These are phyloP conservation scores for Chytridium lagenaria DNA, from an alignment of 371 early-diverging fungal species.

Conservation along the genomic window DNA sequence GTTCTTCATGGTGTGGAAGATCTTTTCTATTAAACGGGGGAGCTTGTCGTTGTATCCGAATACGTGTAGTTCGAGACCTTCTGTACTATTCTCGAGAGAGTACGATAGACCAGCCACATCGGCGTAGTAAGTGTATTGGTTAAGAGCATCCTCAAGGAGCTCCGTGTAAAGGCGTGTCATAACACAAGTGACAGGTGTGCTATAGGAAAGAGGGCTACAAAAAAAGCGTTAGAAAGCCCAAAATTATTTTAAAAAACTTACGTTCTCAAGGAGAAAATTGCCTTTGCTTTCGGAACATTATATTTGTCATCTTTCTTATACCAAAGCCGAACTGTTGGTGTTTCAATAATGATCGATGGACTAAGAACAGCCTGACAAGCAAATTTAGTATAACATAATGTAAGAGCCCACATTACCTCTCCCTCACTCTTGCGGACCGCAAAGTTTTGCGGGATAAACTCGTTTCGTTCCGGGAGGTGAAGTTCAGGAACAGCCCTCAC, in stretches of 20 bases:
- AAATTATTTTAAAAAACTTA: too few relatives aligned
- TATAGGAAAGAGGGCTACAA: constrained; percentile 48
- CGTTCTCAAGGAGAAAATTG: constrained; percentile 58
- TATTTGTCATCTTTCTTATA: constrained; percentile 93
- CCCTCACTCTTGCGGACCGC: constrained; percentile 31
- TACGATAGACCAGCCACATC: constrained; percentile 82
- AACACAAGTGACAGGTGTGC: constrained; percentile 56
- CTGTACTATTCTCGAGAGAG: constrained; percentile 51
- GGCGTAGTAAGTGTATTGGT: constrained; percentile 87
- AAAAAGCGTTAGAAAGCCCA: constrained; percentile 16
- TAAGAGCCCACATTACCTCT: neutral
- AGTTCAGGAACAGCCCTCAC: constrained; percentile 55
- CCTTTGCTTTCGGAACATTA: constrained; percentile 78
- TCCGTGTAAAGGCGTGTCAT: constrained; percentile 73
- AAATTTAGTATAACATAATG: neutral
- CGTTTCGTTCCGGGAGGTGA: constrained; percentile 76
- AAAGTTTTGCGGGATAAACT: constrained; percentile 76
- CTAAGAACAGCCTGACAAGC: constrained; percentile 9
- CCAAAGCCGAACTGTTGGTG: constrained; percentile 78
- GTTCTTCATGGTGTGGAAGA: constrained; percentile 71
- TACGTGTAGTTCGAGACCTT: constrained; percentile 55
- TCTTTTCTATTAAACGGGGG: constrained; percentile 68
- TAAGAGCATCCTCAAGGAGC: constrained; percentile 79
- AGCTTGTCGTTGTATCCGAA: constrained; percentile 90
- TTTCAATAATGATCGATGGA: constrained; percentile 69